Evolutionary conservation across 2,329 filamentous ascomycete species (phyloP).

Genomic region (Hypoxylon sp.): DNA sequence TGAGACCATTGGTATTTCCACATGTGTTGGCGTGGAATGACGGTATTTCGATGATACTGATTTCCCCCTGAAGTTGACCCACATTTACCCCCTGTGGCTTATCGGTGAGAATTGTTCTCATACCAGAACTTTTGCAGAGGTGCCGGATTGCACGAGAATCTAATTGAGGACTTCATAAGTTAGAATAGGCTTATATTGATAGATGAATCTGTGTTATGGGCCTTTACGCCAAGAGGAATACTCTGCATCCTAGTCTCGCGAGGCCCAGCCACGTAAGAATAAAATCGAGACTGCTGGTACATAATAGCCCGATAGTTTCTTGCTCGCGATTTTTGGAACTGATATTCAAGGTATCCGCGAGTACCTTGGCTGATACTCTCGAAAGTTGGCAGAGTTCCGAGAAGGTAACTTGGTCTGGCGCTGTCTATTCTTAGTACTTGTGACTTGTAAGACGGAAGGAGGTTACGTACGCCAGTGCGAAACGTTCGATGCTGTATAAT

Average conservation of each 20-base stretch:
- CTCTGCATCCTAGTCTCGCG: slow-evolving; percentile 62
- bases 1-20: background rate
- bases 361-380: slow-evolving; percentile 45
- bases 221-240: slow-evolving; percentile 64
- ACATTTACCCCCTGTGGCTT: slow-evolving; percentile 31
- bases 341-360: slow-evolving; percentile 21
- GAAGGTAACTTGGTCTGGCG: slow-evolving; percentile 42
- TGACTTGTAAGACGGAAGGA: background rate
- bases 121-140: slow-evolving; percentile 58
- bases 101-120: slow-evolving; percentile 57
- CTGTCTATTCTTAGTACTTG: slow-evolving; percentile 2
- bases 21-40: slow-evolving; percentile 5
- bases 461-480: slow-evolving; percentile 8
- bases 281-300: slow-evolving; percentile 65
- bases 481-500: slow-evolving; percentile 27
- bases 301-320: slow-evolving; percentile 58
- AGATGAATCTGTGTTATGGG: too few relatives aligned
- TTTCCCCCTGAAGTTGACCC: slow-evolving; percentile 9
- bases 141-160: slow-evolving; percentile 57
- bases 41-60: slow-evolving; percentile 33
- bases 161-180: slow-evolving; percentile 54
- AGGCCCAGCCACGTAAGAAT: slow-evolving; percentile 68
- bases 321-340: slow-evolving; percentile 32
- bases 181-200: slow-evolving; percentile 13
- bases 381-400: slow-evolving; percentile 45